Base-by-base conservation (phyloP, 495 filamentous ascomycete genomes). In the Neurospora terricola region DNA sequence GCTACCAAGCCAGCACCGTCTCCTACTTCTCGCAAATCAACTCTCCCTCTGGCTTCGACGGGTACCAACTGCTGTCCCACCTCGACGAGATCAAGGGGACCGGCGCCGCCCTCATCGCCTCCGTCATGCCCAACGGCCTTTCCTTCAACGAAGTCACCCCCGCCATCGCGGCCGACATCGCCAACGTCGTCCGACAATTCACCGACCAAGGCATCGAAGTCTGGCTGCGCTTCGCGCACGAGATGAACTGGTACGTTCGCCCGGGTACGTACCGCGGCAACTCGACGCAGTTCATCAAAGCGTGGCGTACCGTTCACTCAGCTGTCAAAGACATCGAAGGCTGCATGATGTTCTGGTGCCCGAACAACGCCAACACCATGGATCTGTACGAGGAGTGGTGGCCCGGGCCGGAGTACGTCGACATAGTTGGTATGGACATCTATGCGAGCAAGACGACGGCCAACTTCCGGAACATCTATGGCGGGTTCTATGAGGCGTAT, bases 221-320 rank as follows among this genome's bases (percentile, higher is more conserved):
- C 18, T 73, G 73, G 68, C 73, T 73, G 48, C 71, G 73, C 36
- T 75, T 72, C 68, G 71, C 62, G 8, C 73, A 75, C 42, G 73
- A 75, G 73, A 72, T 75, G 68, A 73, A 75, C 68, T 75, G 42
- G 59, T 75, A 75, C 68, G 70, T 72, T 12, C 34, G 21, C 7
- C 34, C 38, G 23, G 73, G 71, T 6, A 75, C 73, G 16, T 75
- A 75, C 38, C 14, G 43, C 39, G 73, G 71, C 38, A 71, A 39
- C 40, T 70, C 54, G 8, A 68, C 62, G 0, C 38, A 75, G 21
- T 75, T 75, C 73, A 38, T 70, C 62, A 62, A 48, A 7, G 73
- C 73, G 40, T 75, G 73, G 71, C 59, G 48, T 3, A 72, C 39
- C 7, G 54, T 75, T 7, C 69, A 75, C 45, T 16, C 39, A 3